Base-by-base conservation (phyloP, 176 grass and related monocot species). In the Carex scoparia region DNA sequence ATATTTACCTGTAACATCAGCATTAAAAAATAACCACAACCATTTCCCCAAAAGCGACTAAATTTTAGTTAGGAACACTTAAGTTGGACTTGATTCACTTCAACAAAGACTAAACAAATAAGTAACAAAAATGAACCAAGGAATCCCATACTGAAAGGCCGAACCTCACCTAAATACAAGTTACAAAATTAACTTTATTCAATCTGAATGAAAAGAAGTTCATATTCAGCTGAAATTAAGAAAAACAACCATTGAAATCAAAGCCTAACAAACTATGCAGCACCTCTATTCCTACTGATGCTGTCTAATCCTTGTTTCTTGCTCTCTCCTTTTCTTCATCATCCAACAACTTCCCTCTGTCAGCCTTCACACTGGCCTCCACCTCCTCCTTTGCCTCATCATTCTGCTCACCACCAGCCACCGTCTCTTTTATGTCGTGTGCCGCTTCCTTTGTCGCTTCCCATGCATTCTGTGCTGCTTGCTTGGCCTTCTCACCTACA, bases 401-500 rank as follows among this genome's bases (percentile, higher is more conserved):
- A 48, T 81, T 81, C 15, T 4, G 6, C 35, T 82, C 16, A 9
- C 48, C 60, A 30, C 23, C 60, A 1, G 18, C 32, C 37, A 82
- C 23, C 9, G 10, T 46, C 59, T 82, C 56, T 65, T 82, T 65
- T 64, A 82, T 65, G 18, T 30, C 59, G 1, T 81, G 35, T 12
- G 79, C 79, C 19, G 81, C 61, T 53, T 68, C 81, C 63, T 51
- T 83, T 5, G 81, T 68, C 2, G 63, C 63, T 66, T 83, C 61
- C 81, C 81, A 83, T n/a, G 40, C 61, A 53, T 42, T 46, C 3
- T 37, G 44, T 19, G 65, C 65, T 48, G 81, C 63, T 69, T 83
- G 81, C 42, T 83, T 83, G 0, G 81, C 42, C 23, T 69, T 83
- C 13, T 83, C 81, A 7, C 81, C 81, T 1, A 83, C 65, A 31